Conservation (phyloP, 345 rosid species). For the Melaleuca alternifolia region DNA sequence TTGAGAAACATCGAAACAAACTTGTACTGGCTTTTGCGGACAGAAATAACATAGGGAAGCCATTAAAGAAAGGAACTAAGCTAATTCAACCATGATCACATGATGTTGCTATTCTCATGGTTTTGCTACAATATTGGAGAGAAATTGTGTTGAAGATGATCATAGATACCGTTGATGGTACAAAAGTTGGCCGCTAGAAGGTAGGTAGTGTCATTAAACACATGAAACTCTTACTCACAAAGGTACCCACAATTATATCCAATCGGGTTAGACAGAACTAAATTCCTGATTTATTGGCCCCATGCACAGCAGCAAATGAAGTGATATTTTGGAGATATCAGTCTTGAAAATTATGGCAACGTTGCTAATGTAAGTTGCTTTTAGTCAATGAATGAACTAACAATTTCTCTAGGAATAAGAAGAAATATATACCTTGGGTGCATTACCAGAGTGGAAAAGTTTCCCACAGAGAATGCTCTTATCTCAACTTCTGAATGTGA, state of each 20-base stretch:
- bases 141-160: not conserved
- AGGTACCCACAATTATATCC: not conserved
- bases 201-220: not conserved
- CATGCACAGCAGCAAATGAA: not conserved
- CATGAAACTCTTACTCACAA: not conserved
- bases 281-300: not conserved
- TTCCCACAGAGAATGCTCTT: not conserved
- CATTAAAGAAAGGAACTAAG: not conserved
- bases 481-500: not conserved
- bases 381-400: not conserved
- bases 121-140: not conserved
- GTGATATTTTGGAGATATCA: not conserved
- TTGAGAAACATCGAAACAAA: not conserved
- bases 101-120: not conserved
- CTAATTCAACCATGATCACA: not conserved
- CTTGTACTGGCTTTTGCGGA: not conserved
- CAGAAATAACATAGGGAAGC: not conserved
- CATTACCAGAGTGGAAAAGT: not conserved
- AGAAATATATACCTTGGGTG: not conserved
- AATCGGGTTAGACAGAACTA: not conserved
- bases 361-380: not conserved
- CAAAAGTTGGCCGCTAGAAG: not conserved
- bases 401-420: not conserved
- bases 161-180: not conserved
- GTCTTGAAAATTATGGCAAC: not conserved